Conservation (phyloP, 2,329 filamentous ascomycete species). For the Coniochaeta pulveracea region DNA sequence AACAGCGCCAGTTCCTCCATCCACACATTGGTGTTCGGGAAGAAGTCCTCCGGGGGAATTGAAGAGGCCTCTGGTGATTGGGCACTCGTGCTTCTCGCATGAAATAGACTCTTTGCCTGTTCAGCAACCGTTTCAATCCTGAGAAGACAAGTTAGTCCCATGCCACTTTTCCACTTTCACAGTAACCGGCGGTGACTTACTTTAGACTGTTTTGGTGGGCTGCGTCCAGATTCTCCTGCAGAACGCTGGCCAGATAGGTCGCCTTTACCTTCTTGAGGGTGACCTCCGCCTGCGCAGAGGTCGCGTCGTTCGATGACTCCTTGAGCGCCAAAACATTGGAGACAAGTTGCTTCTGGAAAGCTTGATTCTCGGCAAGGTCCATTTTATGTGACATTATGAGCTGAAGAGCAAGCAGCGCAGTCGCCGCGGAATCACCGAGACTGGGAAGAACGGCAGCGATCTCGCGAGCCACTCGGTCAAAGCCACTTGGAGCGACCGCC, state of each 20-base stretch:
- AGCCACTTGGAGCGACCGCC: constrained; percentile 22
- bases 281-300: constrained; percentile 31
- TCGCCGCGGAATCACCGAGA: constrained; percentile 10
- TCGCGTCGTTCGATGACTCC: constrained; percentile 29
- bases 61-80: too few species aligned
- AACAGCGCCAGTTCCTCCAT: constrained; percentile 46
- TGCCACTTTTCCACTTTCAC: background rate
- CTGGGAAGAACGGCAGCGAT: constrained; percentile 15
- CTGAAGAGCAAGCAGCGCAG: constrained; percentile 33
- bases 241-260: constrained; percentile 33
- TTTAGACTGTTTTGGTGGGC: constrained; percentile 36
- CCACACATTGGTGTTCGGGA: constrained; percentile 59
- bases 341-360: constrained; percentile 36
- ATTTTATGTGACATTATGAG: constrained; percentile 34
- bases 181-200: constrained; percentile 21
- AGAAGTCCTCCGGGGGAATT: constrained; percentile 32
- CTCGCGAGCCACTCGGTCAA: constrained; percentile 18
- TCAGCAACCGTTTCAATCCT: constrained; percentile 42
- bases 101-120: constrained; percentile 31
- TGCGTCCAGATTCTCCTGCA: constrained; percentile 42
- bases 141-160: constrained; percentile 8
- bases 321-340: constrained; percentile 41
- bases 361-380: constrained; percentile 31
- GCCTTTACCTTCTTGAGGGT: constrained; percentile 24
- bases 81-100: constrained; percentile 19